Conservation (phyloP, 2,329 filamentous ascomycete species). For the Pseudogymnoascus sp. region DNA sequence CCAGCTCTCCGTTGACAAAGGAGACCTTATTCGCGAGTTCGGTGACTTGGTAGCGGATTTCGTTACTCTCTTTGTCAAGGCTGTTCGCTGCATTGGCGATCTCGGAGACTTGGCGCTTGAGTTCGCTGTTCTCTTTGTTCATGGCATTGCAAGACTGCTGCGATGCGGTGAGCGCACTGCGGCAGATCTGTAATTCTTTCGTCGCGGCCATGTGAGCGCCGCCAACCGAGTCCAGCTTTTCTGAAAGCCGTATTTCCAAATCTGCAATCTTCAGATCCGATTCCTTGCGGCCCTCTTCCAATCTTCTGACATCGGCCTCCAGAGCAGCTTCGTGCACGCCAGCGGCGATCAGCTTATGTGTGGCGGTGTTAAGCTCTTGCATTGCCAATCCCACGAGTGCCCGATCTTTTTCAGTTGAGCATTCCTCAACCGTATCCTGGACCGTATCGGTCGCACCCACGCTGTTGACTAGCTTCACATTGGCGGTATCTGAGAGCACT, state of each 20-base stretch:
- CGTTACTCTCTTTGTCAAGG: background rate
- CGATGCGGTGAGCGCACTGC: background rate
- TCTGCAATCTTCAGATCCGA: background rate
- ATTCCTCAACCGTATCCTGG: background rate
- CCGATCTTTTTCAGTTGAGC: background rate
- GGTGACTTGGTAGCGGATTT: background rate
- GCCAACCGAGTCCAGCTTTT: background rate
- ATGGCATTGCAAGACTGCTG: background rate
- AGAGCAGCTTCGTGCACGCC: background rate
- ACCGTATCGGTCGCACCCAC: background rate
- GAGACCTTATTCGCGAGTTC: background rate
- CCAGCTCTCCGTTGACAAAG: conserved; percentile 3
- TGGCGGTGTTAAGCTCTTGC: background rate
- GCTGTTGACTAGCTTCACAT: background rate
- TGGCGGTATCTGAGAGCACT: background rate
- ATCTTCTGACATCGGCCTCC: background rate
- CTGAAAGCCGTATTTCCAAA: background rate
- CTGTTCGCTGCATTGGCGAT: background rate
- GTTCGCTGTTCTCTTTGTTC: background rate
- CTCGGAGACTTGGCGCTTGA: background rate
- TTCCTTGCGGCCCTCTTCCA: background rate
- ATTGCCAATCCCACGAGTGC: background rate
- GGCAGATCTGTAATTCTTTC: background rate
- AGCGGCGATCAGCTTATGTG: background rate
- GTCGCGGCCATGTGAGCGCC: background rate